Conservation (phyloP, 2,329 filamentous ascomycete species). For the Geosmithia morbida region DNA sequence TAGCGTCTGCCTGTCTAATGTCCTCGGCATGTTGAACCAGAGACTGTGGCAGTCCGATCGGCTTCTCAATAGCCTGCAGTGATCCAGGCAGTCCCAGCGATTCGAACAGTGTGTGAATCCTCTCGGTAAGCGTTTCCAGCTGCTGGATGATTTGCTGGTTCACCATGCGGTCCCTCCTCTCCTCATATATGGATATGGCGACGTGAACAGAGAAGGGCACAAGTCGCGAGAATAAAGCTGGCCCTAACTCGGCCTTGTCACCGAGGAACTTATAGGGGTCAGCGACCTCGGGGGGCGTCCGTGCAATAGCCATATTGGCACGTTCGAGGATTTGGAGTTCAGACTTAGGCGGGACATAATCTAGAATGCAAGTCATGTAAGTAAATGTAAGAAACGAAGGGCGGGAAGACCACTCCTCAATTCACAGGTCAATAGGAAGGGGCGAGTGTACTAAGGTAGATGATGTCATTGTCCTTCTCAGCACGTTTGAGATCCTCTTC, state of each 20-base stretch:
- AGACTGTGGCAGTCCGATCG: conserved; percentile 73
- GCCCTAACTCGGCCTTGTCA: conserved; percentile 66
- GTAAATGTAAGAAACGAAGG: background rate
- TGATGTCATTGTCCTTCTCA: conserved; percentile 92
- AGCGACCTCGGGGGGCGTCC: conserved; percentile 67
- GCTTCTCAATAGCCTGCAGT: conserved; percentile 87
- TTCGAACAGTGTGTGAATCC: conserved; percentile 64
- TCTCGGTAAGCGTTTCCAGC: conserved; percentile 66
- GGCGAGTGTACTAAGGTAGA: conserved; percentile 57
- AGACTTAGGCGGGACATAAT: conserved; percentile 72
- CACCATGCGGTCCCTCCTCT: conserved; percentile 77
- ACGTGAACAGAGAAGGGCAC: conserved; percentile 94
- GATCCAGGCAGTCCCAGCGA: conserved; percentile 84
- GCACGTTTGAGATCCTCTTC: conserved; percentile 81
- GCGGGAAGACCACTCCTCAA: background rate
- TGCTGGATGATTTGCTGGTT: conserved; percentile 79
- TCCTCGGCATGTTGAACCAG: conserved; percentile 87
- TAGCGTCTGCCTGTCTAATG: conserved; percentile 76
- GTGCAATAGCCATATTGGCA: conserved; percentile 74
- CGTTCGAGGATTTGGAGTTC: conserved; percentile 77
- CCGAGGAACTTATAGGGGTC: conserved; percentile 70
- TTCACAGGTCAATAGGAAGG: background rate
- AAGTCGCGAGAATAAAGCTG: conserved; percentile 75
- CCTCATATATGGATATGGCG: conserved; percentile 88
- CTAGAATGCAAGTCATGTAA: conserved; percentile 19